Evolutionary conservation across 2,329 filamentous ascomycete genomes (phyloP).

Genomic region (Fusarium annulatum): DNA sequence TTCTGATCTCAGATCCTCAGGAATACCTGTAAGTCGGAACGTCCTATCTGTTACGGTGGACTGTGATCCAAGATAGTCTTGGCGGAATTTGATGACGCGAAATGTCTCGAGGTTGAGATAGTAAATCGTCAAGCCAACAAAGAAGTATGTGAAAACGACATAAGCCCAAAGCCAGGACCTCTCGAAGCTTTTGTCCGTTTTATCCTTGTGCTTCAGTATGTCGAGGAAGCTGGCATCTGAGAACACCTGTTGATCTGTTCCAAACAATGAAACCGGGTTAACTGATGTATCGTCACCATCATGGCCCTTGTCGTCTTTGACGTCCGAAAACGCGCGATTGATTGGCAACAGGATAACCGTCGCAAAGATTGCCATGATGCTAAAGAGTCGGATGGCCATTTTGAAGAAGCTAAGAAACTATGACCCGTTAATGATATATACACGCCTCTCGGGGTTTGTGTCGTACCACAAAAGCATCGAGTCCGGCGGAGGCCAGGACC

Average conservation of each 20-base stretch:
- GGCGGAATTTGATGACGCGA: constrained; percentile 84
- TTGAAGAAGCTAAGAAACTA: constrained; percentile 93
- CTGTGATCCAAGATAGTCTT: constrained; percentile 92
- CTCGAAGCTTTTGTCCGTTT: constrained; percentile 51
- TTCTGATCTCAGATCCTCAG: constrained; percentile 80
- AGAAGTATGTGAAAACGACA: constrained; percentile 93
- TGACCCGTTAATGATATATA: constrained; percentile 23
- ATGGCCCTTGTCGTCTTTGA: not conserved
- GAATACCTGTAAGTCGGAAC: constrained; percentile 90
- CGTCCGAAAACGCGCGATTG: constrained; percentile 70
- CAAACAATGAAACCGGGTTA: not conserved
- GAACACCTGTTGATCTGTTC: constrained; percentile 25
- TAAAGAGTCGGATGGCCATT: constrained; percentile 88
- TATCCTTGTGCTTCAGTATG: constrained; percentile 45
- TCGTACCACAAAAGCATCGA: constrained; percentile 91
- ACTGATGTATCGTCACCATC: not conserved
- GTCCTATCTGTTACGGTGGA: constrained; percentile 97
- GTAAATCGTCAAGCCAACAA: constrained; percentile 84
- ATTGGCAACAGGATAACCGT: constrained; percentile 85
- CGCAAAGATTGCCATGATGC: constrained; percentile 83
- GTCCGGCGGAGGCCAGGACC: constrained; percentile 86
- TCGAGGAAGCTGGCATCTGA: constrained; percentile 26
- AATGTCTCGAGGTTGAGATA: constrained; percentile 85
- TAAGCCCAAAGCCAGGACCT: constrained; percentile 86
- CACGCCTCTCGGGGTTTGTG: not conserved